Evolutionary conservation across 129 eudicot species (phyloP).

Genomic region (Silybum marianum): DNA sequence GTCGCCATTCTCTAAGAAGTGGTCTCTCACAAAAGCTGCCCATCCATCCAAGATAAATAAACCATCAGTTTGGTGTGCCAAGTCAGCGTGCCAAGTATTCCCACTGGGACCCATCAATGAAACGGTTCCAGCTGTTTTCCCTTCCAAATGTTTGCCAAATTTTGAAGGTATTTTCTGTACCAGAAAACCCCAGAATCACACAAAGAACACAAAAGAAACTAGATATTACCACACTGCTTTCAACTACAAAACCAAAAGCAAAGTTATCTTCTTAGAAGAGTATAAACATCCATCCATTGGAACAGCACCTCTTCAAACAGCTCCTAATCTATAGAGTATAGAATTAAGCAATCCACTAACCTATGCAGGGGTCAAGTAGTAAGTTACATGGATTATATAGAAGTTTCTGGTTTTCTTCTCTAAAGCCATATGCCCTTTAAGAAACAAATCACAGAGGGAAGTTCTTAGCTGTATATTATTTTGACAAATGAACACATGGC

Average conservation of each 20-base stretch:
- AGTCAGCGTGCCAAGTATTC: slow-evolving; percentile 66
- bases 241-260: neutral
- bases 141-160: slow-evolving; percentile 64
- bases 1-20: slow-evolving; percentile 66
- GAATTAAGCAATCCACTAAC: neutral
- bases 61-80: slow-evolving; percentile 47
- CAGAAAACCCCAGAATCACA: slow-evolving; percentile 13
- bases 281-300: neutral
- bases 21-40: slow-evolving; percentile 76
- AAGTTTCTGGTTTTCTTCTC: neutral
- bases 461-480: neutral
- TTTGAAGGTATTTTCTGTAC: slow-evolving; percentile 72
- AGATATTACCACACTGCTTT: neutral
- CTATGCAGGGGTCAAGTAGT: neutral
- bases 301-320: neutral
- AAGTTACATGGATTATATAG: neutral
- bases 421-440: neutral
- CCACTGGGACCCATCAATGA: slow-evolving; percentile 82
- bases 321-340: neutral
- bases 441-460: neutral
- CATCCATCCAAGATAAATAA: slow-evolving; percentile 71
- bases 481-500: neutral
- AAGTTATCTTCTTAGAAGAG: neutral
- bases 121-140: slow-evolving; percentile 57
- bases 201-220: neutral